Base-by-base conservation (phyloP, 352 stramenopile genomes). In the Phytopythium sindhum region DNA sequence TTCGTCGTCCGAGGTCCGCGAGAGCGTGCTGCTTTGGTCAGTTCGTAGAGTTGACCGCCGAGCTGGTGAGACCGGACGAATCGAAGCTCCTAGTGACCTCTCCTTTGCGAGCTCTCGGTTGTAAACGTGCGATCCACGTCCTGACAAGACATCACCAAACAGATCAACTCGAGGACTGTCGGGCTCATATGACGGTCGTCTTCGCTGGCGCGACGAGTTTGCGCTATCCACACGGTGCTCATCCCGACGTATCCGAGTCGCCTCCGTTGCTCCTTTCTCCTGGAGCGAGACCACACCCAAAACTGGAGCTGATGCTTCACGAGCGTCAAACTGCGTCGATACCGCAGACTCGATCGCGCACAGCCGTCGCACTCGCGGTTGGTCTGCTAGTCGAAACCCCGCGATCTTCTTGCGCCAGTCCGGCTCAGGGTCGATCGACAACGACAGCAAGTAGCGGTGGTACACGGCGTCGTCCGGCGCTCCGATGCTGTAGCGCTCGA, bases 321-420 rank as follows among this genome's bases (percentile, higher is more conserved):
- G 29, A 24, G 14, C 14, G 2, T 37, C 15, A 10, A 45, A 1
- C 33, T 31, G 31, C 21, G 23, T 19, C 35, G 48, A 23, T 24
- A 15, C 8, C 15, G 51, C 51, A 26, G 28, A 33, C 51, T 41
- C 29, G 21, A 41, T 11, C 29, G 51, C 41, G 45, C 66, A 66
- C 55, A 75, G 55, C 0, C 65, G 35, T 35, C 73, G 61, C 14
- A 72, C 60, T 7, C 60, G 66, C 4, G 57, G 67, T 57, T 66
- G 67, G 11, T 31, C 21, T 0, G 42, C 52, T 0, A 75, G 21
- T 4, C 69, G 57, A 15, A 91, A 84, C 17, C 35, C 60, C 15
- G 62, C 58, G 60, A 91, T 75, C 66, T 89, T 89, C 39, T 60
- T 77, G 31, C 65, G 68, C 82, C 82, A 91, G 66, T 91, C 70